A percentile compares a stretch with the other conserved stretches of the same genome.
Conservation (phyloP, 495 filamentous ascomycete genomes). For the Penicillium argentinense region DNA sequence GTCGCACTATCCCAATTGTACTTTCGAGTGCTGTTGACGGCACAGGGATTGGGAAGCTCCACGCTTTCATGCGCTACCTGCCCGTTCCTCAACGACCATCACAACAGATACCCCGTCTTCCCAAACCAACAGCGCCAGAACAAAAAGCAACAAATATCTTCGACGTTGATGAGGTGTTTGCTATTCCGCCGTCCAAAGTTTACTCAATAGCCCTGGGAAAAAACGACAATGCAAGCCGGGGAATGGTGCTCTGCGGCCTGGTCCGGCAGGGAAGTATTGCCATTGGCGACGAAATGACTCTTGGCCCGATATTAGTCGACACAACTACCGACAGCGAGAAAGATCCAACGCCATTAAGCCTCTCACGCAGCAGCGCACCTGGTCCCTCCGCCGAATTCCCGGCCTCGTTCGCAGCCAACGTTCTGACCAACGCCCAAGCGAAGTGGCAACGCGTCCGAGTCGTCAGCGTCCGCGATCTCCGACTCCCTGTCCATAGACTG, state of each 20-base stretch:
- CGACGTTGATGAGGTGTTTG: constrained; percentile 83
- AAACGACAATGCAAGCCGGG: constrained; percentile 40
- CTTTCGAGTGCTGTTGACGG: constrained; percentile 87
- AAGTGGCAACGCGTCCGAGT: constrained; percentile 78
- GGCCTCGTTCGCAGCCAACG: constrained; percentile 29
- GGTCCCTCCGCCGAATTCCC: constrained; percentile 34
- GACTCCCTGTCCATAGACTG: constrained; percentile 77
- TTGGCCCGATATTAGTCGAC: constrained; percentile 71
- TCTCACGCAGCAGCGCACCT: constrained; percentile 36
- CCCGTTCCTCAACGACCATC: constrained; percentile 65
- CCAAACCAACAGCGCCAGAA: constrained; percentile 29
- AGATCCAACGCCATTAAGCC: constrained; percentile 19
- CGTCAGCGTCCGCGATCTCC: constrained; percentile 82
- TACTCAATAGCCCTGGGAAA: constrained; percentile 39
- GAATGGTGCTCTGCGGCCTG: constrained; percentile 77
- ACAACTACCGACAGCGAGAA: constrained; percentile 21
- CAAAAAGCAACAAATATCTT: constrained; percentile 59
- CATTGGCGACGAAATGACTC: constrained; percentile 72
- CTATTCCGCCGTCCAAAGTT: constrained; percentile 55
- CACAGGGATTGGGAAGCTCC: constrained; percentile 74
- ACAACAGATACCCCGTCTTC: constrained; percentile 23
- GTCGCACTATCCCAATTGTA: constrained; percentile 73
- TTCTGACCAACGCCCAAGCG: constrained; percentile 31
- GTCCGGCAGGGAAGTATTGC: constrained; percentile 75
- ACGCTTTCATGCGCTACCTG: constrained; percentile 76